phyloP scores from a whole-genome alignment of 192 early-diverging fungal species.

The Coemansia sp. region DNA sequence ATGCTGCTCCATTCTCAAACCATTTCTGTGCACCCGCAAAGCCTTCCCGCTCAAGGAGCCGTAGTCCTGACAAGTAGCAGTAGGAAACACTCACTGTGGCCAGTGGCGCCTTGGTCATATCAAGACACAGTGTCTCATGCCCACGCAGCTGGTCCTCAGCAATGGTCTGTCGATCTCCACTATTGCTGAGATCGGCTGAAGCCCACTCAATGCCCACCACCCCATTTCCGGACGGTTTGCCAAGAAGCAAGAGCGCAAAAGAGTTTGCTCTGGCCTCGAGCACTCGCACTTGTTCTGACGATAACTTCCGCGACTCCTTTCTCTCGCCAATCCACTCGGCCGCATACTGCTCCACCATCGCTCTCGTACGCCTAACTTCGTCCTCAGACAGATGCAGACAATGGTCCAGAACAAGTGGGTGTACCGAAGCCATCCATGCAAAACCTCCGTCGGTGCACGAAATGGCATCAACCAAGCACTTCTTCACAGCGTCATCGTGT shows the following conservation, averaged over 20 bases:
- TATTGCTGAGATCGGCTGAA: not conserved
- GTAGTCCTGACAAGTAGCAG: constrained; percentile 41
- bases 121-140: constrained; percentile 6
- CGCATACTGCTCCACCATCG: not conserved
- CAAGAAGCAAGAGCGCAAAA: constrained; percentile 15
- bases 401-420: constrained; percentile 23
- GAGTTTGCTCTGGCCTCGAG: constrained; percentile 6
- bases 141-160: constrained; percentile 26
- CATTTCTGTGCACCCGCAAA: constrained; percentile 28
- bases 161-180: constrained; percentile 9
- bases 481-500: constrained; percentile 13
- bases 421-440: constrained; percentile 20
- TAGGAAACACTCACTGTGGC: constrained; percentile 25
- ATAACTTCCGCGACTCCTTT: not conserved
- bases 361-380: not conserved
- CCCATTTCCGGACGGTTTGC: not conserved
- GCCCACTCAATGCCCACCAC: not conserved
- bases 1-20: constrained; percentile 21
- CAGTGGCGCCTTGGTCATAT: constrained; percentile 10
- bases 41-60: constrained; percentile 31
- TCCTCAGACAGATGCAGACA: constrained; percentile 7
- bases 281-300: not conserved
- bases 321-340: constrained; percentile 12
- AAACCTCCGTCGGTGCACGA: not conserved
- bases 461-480: constrained; percentile 11